Evolutionary conservation across 768 basidiomycete genomes (phyloP).

Genomic region (Leucosporidium creatinivorum): DNA sequence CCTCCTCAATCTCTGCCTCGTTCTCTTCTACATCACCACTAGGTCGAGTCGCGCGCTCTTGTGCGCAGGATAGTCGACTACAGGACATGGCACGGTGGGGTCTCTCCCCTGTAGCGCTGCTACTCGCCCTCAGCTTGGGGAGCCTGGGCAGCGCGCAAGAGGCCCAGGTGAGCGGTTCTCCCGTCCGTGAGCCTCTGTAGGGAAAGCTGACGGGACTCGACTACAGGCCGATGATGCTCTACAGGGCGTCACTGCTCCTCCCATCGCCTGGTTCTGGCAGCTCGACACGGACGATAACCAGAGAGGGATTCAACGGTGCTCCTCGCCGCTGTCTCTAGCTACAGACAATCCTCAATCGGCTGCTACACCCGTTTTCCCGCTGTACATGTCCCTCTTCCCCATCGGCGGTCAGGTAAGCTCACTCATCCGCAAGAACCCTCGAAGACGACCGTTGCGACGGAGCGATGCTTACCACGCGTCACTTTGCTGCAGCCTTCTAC

Average conservation of each 20-base stretch:
- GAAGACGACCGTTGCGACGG: background rate
- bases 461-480: background rate
- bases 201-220: background rate
- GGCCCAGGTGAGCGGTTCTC: too few relatives aligned
- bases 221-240: background rate
- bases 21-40: too few relatives aligned
- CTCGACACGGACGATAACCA: constrained; percentile 2
- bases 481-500: background rate
- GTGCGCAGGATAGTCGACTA: too few relatives aligned
- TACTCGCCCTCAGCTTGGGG: too few relatives aligned
- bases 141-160: too few relatives aligned
- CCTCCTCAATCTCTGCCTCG: too few relatives aligned
- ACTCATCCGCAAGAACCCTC: too few relatives aligned
- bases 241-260: background rate
- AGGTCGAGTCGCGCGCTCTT: too few relatives aligned
- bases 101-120: too few relatives aligned
- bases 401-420: background rate
- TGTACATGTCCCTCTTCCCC: constrained; percentile 14
- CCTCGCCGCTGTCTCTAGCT: background rate
- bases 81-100: too few relatives aligned
- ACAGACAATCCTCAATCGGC: background rate
- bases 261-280: constrained; percentile 22
- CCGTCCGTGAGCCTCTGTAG: too few relatives aligned
- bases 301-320: constrained; percentile 10
- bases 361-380: background rate